Evolutionary conservation across 805 yeast species (phyloP), one percentile per base, ranked within the genome.

Genomic region (Debaryomyces prosopidis): DNA sequence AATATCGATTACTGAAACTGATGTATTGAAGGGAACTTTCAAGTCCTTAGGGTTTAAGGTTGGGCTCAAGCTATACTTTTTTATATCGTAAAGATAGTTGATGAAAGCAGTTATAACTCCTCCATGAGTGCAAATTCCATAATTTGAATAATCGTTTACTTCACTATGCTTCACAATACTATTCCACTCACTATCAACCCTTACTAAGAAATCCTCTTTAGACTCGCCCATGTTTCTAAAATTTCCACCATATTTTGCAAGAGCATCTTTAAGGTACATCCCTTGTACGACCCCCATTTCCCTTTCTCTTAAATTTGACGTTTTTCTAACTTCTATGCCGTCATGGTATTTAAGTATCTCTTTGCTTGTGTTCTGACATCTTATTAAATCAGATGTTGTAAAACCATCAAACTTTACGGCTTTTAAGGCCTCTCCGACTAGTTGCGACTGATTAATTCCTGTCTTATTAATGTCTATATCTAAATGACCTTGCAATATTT

Each of bases 251-350:
- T 77, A 84, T 43, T 69, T 66, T 3, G 62, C 75, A 6, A 83
- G 77, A 1, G 96, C 96, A 36, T 85, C 90, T 23, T 59, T 63
- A 28, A 87, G 69, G 37, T 73, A 69, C 87, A 85, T 81, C 2
- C 95, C 95, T 62, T 89, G 88, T 23, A 84, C 84, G 3, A 42
- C 48, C 1, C 96, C 96, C 95, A 89, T 87, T 42, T 69, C 62
- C 37, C 96, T 71, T 56, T 89, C 96, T 51, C 96, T 73, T 34
- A 86, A 68, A 19, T 71, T 68, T 7, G 58, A 48, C n/a, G 79
- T 72, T 31, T 50, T 62, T 16, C 62, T 58, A 33, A 68, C 57
- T 3, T 31, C 26, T 38, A 63, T 51, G 2, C 47, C 46, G 14
- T 43, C 57, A 31, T 41, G 50, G 32, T 53, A 38, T 28, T 49